Conservation (phyloP, 139 green algal genomes). For the Chlorella vulgaris region DNA sequence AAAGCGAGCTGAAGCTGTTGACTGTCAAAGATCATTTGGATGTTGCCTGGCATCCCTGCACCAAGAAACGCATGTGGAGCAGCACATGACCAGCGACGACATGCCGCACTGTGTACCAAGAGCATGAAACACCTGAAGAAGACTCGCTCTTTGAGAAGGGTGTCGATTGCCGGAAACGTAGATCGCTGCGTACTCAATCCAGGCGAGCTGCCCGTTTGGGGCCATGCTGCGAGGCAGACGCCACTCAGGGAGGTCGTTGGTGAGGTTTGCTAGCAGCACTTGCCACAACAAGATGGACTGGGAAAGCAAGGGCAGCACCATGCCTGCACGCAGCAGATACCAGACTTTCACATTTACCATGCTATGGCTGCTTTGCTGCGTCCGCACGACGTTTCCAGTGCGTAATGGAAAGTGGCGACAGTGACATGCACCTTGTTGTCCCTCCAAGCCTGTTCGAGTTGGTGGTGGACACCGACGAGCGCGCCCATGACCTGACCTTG, state of each 20-base stretch:
- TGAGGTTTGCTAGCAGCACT: constrained; percentile 56
- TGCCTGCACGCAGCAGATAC: too few species aligned
- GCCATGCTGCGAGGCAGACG: constrained; percentile 62
- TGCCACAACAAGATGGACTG: constrained; percentile 42
- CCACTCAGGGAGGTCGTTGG: constrained; percentile 33
- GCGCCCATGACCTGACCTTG: too few species aligned
- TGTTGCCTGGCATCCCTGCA: constrained; percentile 35
- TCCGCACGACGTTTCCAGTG: too few species aligned
- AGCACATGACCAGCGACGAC: too few species aligned
- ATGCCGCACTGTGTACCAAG: too few species aligned
- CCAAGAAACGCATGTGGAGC: neutral
- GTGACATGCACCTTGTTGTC: too few species aligned
- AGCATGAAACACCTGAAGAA: too few species aligned
- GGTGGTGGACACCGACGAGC: too few species aligned
- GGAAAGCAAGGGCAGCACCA: constrained; percentile 67
- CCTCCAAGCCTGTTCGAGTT: too few species aligned
- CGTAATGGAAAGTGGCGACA: too few species aligned
- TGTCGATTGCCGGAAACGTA: constrained; percentile 74
- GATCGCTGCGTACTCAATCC: constrained; percentile 54
- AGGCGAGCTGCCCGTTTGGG: constrained; percentile 19
- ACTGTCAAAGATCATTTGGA: constrained; percentile 79
- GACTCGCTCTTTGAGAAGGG: constrained; percentile 76
- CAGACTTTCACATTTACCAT: too few species aligned
- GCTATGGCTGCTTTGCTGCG: too few species aligned
- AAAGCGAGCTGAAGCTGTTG: constrained; percentile 74